Percentiles rank a stretch among this genome's conserved stretches.
phyloP scores from a whole-genome alignment of 1,139 yeast species.

The Chernovozyma sophiae-reginae region DNA sequence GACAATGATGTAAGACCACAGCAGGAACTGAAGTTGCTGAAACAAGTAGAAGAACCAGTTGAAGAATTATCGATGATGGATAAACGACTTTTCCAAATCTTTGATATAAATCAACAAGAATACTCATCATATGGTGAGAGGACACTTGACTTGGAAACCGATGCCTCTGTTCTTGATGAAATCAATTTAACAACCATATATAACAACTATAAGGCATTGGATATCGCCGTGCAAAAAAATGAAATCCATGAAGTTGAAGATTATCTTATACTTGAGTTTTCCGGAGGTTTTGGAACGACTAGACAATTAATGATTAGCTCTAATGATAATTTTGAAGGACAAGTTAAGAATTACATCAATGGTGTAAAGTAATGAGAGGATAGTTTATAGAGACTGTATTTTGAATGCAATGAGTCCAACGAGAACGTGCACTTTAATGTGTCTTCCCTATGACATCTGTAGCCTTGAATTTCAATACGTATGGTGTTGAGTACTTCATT shows the following conservation, averaged over 20 bases:
- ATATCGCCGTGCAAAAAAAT: not conserved
- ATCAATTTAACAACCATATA: not conserved
- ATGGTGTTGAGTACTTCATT: too few relatives aligned
- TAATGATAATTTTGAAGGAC: not conserved
- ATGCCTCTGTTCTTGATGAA: not conserved
- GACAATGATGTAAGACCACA: not conserved
- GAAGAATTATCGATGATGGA: conserved; percentile 25
- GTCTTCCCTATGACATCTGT: too few relatives aligned
- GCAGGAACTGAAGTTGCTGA: too few relatives aligned
- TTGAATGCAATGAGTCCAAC: too few relatives aligned
- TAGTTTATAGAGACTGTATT: too few relatives aligned
- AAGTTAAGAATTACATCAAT: not conserved
- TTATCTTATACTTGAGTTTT: conserved; percentile 3
- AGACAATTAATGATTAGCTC: conserved; percentile 1
- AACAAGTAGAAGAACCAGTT: not conserved
- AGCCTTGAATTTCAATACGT: too few relatives aligned
- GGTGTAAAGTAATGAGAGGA: not conserved
- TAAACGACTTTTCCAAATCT: conserved; percentile 34
- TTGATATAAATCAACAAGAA: conserved; percentile 18
- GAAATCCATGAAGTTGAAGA: not conserved
- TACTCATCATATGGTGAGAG: conserved; percentile 3
- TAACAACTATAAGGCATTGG: not conserved
- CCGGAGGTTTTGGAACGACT: conserved; percentile 4
- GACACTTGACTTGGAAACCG: conserved; percentile 2
- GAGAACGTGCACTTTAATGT: too few relatives aligned